Evolutionary conservation across 345 rosid genomes (phyloP), one percentile per base, ranked within the genome.

Genomic region (Aquilaria sinensis): DNA sequence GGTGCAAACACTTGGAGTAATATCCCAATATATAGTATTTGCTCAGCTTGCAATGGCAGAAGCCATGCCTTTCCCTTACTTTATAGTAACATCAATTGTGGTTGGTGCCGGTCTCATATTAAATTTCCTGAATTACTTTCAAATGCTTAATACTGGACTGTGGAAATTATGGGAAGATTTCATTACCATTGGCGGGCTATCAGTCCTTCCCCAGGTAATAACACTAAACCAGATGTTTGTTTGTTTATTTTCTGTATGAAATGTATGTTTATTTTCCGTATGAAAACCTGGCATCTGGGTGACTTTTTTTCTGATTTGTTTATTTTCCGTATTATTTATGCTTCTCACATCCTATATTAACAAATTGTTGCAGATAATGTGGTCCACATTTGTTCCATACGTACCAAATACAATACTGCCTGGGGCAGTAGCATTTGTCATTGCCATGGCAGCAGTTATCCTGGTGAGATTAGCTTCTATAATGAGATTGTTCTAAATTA

Each of bases 111-210:
- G 96, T 72, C 73, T 92, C 29, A 50, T 81, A 16, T 56, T 85
- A 29, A 89, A 85, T 72, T 77, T 73, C 73, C 62, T 80, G 63
- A 70, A 76, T 64, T 92, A 83, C 67, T 80, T 79, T 51, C 78
- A 70, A 51, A 72, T 72, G 80, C 81, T 92, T 51, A 81, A 66
- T 63, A 30, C 72, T 10, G 57, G 64, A 31, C n/a, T 92, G 15
- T 92, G 98, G 96, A 70, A 55, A 57, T 67, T 85, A 9, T 92
- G 98, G 98, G 93, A 89, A 67, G 98, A 92, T 71, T 80, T 92
- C 75, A 83, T 71, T 33, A 87, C 98, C 51, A 63, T 89, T 32
- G 88, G 87, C 62, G 98, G 97, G 34, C 70, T 89, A 56, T 77
- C 88, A 2, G 85, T 75, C 56, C 96, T 89, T 65, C 98, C 97